Percentiles rank a stretch among this genome's conserved stretches.
Conservation (phyloP, 257 asterid species). For the Cordia subcordata region DNA sequence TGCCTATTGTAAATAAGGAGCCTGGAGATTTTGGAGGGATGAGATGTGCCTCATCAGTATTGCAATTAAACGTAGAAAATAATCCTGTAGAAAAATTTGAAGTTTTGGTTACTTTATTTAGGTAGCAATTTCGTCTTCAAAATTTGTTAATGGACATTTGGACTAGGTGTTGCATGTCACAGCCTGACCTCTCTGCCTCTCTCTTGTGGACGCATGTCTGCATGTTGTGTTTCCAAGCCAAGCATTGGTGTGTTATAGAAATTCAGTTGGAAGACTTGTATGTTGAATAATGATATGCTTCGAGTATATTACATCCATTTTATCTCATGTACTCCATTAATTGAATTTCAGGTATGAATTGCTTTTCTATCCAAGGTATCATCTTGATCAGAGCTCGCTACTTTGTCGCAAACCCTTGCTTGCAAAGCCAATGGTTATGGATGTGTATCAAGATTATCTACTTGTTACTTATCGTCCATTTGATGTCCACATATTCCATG, state of each 20-base stretch:
- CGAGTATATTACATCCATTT: background rate
- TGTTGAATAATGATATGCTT: background rate
- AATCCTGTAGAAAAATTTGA: background rate
- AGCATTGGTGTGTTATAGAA: background rate
- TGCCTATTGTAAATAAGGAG: no score
- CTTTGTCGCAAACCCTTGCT: conserved; percentile 82
- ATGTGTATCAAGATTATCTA: conserved; percentile 91
- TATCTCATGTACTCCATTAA: conserved; percentile 6
- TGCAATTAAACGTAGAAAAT: no score
- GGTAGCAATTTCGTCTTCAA: background rate
- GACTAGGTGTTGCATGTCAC: background rate
- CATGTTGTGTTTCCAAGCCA: background rate
- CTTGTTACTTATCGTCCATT: conserved; percentile 91
- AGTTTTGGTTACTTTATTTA: background rate
- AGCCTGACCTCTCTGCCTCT: background rate
- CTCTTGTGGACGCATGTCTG: background rate
- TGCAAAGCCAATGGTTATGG: conserved; percentile 95
- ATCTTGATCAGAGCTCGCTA: conserved; percentile 95
- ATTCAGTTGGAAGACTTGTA: background rate
- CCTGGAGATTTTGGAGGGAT: no score
- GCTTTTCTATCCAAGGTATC: conserved; percentile 98
- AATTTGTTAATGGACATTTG: background rate
- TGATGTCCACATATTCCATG: conserved; percentile 94
- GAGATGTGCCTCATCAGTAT: no score
- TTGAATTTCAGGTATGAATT: conserved; percentile 78